These are phyloP conservation scores for Volvox reticuliferus DNA, from an alignment of 139 green algal species.

Conservation along the genomic window DNA sequence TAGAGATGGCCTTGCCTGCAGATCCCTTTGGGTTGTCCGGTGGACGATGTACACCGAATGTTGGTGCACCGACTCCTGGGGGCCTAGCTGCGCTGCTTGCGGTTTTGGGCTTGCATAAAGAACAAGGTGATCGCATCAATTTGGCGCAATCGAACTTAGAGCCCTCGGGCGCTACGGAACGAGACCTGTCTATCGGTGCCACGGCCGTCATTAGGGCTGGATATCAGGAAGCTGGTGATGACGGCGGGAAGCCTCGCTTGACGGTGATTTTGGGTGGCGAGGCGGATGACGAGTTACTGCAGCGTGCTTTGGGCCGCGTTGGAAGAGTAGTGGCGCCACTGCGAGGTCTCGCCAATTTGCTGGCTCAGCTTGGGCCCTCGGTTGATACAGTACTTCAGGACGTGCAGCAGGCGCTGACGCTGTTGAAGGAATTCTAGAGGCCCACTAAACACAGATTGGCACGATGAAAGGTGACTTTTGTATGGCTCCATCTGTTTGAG, in stretches of 20 bases:
- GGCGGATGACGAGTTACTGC: not conserved
- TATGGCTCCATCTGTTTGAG: no score
- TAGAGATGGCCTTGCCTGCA: not conserved
- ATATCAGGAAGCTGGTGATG: not conserved
- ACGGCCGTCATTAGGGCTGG: not conserved
- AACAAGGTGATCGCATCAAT: no score
- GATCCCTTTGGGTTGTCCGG: constrained; percentile 24
- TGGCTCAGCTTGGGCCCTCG: constrained; percentile 3
- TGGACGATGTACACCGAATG: not conserved
- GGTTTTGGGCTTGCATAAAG: not conserved
- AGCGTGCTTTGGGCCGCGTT: not conserved
- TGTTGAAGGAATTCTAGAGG: not conserved
- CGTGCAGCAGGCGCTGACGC: not conserved
- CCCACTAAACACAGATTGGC: no score
- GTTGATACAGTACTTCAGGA: constrained; percentile 1
- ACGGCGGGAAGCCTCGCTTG: not conserved
- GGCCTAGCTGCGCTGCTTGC: not conserved
- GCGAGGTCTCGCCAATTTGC: constrained; percentile 4
- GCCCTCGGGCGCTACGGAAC: no score
- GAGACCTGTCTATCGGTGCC: no score
- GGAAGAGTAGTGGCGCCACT: not conserved
- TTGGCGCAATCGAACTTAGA: no score
- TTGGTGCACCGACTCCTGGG: not conserved
- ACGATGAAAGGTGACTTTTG: no score
- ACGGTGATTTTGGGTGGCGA: not conserved